Evolutionary conservation across 148 eudicot species (phyloP), one percentile per base, ranked within the genome.

Genomic region (Arbutus unedo): DNA sequence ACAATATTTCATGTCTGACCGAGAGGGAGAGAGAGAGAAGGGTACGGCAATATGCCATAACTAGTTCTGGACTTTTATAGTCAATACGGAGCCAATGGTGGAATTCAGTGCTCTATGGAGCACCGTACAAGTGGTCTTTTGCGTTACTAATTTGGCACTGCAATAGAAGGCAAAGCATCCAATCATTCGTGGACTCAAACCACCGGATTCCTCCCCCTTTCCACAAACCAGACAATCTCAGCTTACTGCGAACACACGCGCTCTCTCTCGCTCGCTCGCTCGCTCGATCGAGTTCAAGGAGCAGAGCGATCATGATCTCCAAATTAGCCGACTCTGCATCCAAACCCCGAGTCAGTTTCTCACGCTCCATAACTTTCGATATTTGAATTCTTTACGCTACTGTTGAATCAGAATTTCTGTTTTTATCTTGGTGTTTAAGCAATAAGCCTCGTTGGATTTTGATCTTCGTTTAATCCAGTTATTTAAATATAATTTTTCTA

Each of bases 301-400:
- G 55, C 60, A 72, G 80, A 79, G 81, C 44, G 60, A 79, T 54
- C 74, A 84, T 87, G 88, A 88, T 47, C 44, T 83, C 87, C 9
- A 82, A 75, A 49, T 80, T 81, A 13, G 53, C 59, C 16, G 82
- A 78, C 73, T 82, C 88, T 56, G 81, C 87, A 54, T 67, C 87
- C 31, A 43, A 79, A 7, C 85, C 79, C 87, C 82, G 82, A 59
- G 86, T 86, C 51, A 87, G 87, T 68, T 23, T 78, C 83, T 55
- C 59, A 16, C 77, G 18, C 41, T 68, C 74, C 64, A 44, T 18
- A 8, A 16, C 25, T 31, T 9, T 47, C 41, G 59, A 25, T 55
- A 38, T 23, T 18, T 55, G 44, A 11, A 38, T 80, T 77, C 77
- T 18, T 38, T 76, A 49, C 51, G 16, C 16, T 23, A 18, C 53